phyloP scores from a whole-genome alignment of 495 filamentous ascomycete genomes.

The Hypomontagnella submonticulosa region DNA sequence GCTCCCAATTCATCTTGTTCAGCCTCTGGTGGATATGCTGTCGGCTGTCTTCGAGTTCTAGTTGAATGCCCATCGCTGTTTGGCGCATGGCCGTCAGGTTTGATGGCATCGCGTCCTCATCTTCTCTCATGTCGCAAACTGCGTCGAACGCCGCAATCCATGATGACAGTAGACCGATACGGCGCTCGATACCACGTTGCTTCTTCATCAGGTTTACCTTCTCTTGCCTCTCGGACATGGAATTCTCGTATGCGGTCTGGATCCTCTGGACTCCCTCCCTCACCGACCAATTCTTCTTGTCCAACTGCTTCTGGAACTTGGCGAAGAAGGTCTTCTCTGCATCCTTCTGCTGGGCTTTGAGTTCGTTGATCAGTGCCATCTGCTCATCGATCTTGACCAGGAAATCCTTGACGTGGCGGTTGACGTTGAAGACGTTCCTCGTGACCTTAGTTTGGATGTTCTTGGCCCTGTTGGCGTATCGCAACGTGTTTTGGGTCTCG shows the following conservation, averaged over 20 bases:
- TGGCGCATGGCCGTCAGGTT: slow-evolving; percentile 82
- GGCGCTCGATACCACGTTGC: slow-evolving; percentile 81
- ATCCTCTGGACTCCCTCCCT: slow-evolving; percentile 85
- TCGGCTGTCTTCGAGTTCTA: slow-evolving; percentile 88
- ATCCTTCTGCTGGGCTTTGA: slow-evolving; percentile 91
- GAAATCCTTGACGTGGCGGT: slow-evolving; percentile 98
- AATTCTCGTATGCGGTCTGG: slow-evolving; percentile 84
- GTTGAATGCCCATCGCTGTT: slow-evolving; percentile 84
- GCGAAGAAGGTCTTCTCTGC: slow-evolving; percentile 85
- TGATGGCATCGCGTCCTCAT: slow-evolving; percentile 70
- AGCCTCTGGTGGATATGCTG: slow-evolving; percentile 89
- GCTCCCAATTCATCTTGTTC: slow-evolving; percentile 84
- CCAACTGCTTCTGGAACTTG: slow-evolving; percentile 88
- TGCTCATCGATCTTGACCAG: slow-evolving; percentile 96
- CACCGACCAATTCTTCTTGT: slow-evolving; percentile 82
- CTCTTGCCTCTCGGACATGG: slow-evolving; percentile 80
- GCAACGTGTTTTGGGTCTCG: slow-evolving; percentile 97
- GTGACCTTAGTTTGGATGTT: slow-evolving; percentile 99
- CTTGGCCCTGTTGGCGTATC: slow-evolving; percentile 98
- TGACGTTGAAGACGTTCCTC: slow-evolving; percentile 98
- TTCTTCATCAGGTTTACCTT: slow-evolving; percentile 83
- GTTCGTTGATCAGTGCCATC: slow-evolving; percentile 89
- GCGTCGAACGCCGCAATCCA: slow-evolving; percentile 95
- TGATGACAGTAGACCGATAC: slow-evolving; percentile 82
- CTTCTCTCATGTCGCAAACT: slow-evolving; percentile 76